These are phyloP conservation scores for Populus hybrid DNA, from an alignment of 441 rosid species.

Conservation along the genomic window DNA sequence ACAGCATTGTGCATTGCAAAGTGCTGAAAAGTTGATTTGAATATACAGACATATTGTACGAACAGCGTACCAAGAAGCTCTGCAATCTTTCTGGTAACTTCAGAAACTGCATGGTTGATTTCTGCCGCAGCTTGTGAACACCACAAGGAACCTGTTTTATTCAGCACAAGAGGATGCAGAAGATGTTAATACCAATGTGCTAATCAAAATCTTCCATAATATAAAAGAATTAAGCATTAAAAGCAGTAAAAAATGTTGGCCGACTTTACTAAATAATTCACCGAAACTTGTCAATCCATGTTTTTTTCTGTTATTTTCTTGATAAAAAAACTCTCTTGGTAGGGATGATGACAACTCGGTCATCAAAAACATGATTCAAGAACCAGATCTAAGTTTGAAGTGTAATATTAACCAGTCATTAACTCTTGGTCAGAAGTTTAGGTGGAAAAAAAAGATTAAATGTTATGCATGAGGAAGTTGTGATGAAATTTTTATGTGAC, in stretches of 20 bases:
- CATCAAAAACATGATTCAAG: not conserved
- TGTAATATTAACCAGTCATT: not conserved
- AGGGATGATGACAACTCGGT: not conserved
- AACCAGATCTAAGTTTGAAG: not conserved
- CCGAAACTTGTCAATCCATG: slow-evolving; percentile 3
- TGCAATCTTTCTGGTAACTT: slow-evolving; percentile 82
- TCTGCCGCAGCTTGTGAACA: slow-evolving; percentile 60
- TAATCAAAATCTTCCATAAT: slow-evolving; percentile 11
- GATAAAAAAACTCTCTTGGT: not conserved
- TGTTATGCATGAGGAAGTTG: not conserved
- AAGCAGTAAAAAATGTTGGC: slow-evolving; percentile 8
- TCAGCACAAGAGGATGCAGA: slow-evolving; percentile 35
- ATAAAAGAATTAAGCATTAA: slow-evolving; percentile 13
- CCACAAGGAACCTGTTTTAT: slow-evolving; percentile 43
- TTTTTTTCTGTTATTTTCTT: not conserved
- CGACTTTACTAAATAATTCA: slow-evolving; percentile 13
- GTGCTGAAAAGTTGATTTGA: slow-evolving; percentile 73
- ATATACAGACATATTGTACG: slow-evolving; percentile 50
- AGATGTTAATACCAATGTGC: slow-evolving; percentile 28
- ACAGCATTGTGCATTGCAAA: slow-evolving; percentile 73
- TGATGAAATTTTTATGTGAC: not conserved
- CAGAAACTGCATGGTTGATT: slow-evolving; percentile 86
- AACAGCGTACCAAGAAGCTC: slow-evolving; percentile 64
- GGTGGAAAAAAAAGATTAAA: not conserved
- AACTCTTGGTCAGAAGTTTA: not conserved